These are phyloP conservation scores for Acrasis kona DNA, from an alignment of 78 protist species.

Conservation along the genomic window DNA sequence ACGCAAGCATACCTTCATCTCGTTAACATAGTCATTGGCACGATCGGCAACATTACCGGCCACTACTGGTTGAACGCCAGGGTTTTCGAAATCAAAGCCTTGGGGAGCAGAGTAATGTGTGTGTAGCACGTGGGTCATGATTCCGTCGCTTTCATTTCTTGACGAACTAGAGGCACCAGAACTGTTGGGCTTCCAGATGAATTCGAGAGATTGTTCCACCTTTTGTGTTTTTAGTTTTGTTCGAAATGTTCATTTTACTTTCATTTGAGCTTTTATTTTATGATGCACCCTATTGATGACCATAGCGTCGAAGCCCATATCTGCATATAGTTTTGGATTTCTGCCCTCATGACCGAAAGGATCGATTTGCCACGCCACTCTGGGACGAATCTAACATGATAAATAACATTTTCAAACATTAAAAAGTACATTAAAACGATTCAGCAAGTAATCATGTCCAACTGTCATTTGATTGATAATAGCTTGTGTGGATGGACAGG, in stretches of 20 bases:
- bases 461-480: constrained; percentile 60
- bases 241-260: too few species aligned
- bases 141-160: not conserved
- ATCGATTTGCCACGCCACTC: constrained; percentile 68
- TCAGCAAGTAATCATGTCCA: constrained; percentile 50
- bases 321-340: constrained; percentile 22
- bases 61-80: not conserved
- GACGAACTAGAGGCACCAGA: too few species aligned
- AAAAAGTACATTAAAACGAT: constrained; percentile 26
- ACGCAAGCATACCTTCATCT: not conserved
- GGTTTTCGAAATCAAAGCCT: not conserved
- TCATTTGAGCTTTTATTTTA: not conserved
- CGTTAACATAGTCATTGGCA: not conserved
- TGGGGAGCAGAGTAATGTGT: constrained; percentile 2
- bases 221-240: too few species aligned
- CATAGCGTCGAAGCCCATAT: constrained; percentile 35
- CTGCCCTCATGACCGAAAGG: constrained; percentile 60
- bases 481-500: constrained; percentile 19
- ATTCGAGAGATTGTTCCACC: constrained; percentile 65
- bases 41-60: not conserved
- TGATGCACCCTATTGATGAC: constrained; percentile 48
- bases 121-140: not conserved
- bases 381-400: not conserved
- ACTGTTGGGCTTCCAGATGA: constrained; percentile 72
- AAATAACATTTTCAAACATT: too few species aligned